Percentiles rank a stretch among this genome's conserved stretches.
phyloP scores from a whole-genome alignment of 192 early-diverging fungal genomes.

The Gigaspora rosea region DNA sequence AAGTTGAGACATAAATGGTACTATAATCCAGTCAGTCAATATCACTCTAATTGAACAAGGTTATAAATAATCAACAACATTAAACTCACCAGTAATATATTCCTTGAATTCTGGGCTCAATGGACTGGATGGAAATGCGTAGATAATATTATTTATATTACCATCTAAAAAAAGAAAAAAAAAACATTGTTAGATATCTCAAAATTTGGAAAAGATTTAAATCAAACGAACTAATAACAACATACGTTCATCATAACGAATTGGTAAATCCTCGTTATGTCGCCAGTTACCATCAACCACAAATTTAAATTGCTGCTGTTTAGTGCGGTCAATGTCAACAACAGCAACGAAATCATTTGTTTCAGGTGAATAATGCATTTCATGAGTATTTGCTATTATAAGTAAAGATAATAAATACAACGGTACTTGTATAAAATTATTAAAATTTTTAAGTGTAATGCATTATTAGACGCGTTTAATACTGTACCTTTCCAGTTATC shows the following conservation, averaged over 20 bases:
- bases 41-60: too few relatives aligned
- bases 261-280: slow-evolving; percentile 32
- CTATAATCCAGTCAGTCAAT: too few relatives aligned
- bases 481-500: slow-evolving; percentile 38
- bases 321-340: slow-evolving; percentile 25
- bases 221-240: background rate
- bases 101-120: slow-evolving; percentile 26
- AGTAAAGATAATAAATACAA: background rate
- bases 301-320: slow-evolving; percentile 39
- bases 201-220: background rate
- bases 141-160: slow-evolving; percentile 36
- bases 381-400: slow-evolving; percentile 1
- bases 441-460: too few relatives aligned
- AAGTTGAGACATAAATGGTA: too few relatives aligned
- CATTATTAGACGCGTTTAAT: background rate
- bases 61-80: background rate
- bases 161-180: slow-evolving; percentile 31
- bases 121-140: slow-evolving; percentile 16
- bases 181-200: background rate
- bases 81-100: background rate
- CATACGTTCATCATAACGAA: slow-evolving; percentile 32
- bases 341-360: slow-evolving; percentile 27
- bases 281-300: slow-evolving; percentile 36
- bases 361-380: slow-evolving; percentile 10
- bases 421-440: background rate